Base-by-base conservation (phyloP, 192 early-diverging fungal genomes). In the Chytriomyces confervae region DNA sequence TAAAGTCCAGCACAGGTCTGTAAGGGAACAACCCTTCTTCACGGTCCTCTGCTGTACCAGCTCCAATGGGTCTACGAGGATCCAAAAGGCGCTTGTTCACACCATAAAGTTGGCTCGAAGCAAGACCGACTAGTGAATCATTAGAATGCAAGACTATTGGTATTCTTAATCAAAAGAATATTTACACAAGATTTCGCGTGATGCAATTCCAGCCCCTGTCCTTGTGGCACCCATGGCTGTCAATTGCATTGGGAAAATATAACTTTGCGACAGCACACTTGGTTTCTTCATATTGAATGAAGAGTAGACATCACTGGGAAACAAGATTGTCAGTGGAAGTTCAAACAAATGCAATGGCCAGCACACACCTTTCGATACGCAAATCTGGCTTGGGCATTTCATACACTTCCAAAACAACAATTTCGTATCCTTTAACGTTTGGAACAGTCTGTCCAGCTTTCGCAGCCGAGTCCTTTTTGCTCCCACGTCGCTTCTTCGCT, bases 1-100 rank as follows among this genome's bases (percentile, higher is more conserved):
- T 95, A 62, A 92, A 90, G 13, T 91, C 85, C 51, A 98, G 71
- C 7, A 86, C 77, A 29, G 94, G 84, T 7, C 77, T 81, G 73
- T 98, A 98, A 6, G 91, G 93, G 62, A 94, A 77, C 13, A 98
- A 79, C 61, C 86, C 86, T 83, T 98, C 98, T 70, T 97, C 96
- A 77, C 95, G 93, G 74, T 98, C 95, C 20, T 94, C 89, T 8
- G 88, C 88, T 44, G 89, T 93, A 3, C 90, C 92, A 6, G 87
- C 74, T 6, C 76, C 77, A 0, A 75, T 71, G 1, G 95, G 94
- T 51, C 98, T 89, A 60, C 96, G 91, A 7, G 95, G 91, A 76
- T 99, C 96, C 18, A 98, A 81, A 63, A 94, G 77, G 51, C 93
- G 83, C 79, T 90, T 91, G 80, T 84, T 90, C 16, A 95, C 67